phyloP scores from a whole-genome alignment of 75 land plant genomes.

The Cupressus sempervirens region DNA sequence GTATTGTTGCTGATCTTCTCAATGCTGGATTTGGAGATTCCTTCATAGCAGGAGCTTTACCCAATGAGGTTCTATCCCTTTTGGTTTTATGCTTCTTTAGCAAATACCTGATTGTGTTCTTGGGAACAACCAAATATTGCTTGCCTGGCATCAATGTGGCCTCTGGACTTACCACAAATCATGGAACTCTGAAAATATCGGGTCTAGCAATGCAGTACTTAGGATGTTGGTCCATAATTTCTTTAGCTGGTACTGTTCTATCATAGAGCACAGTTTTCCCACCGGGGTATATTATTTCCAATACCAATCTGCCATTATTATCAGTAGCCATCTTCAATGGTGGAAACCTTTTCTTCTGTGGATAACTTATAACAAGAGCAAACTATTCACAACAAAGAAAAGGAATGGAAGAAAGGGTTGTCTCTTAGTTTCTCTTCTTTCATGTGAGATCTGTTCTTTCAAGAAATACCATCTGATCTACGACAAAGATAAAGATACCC shows the following conservation, averaged over 20 bases:
- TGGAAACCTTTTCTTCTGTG: too few species aligned
- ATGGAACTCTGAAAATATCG: too few species aligned
- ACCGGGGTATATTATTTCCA: conserved; percentile 35
- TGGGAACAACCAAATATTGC: conserved; percentile 41
- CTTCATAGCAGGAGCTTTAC: not conserved
- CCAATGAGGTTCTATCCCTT: not conserved
- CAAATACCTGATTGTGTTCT: conserved; percentile 15
- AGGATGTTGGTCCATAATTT: too few species aligned
- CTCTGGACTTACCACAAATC: too few species aligned
- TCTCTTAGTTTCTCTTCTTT: too few species aligned
- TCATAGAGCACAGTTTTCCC: conserved; percentile 39
- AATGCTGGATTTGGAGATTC: not conserved
- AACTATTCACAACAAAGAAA: too few species aligned
- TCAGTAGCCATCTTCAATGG: not conserved
- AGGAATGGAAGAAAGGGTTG: too few species aligned
- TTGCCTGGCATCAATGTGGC: conserved; percentile 28
- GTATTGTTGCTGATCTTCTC: not conserved
- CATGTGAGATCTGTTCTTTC: too few species aligned
- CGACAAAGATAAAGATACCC: not conserved
- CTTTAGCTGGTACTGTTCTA: conserved; percentile 27
- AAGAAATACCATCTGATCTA: too few species aligned
- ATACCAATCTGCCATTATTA: not conserved
- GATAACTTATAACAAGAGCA: too few species aligned
- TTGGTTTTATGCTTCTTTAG: not conserved
- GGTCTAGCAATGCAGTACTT: too few species aligned